Percentiles rank a stretch among this genome's conserved stretches.
These are phyloP conservation scores for Lipomyces chichibuensis DNA, from an alignment of 805 yeast species.

Conservation along the genomic window DNA sequence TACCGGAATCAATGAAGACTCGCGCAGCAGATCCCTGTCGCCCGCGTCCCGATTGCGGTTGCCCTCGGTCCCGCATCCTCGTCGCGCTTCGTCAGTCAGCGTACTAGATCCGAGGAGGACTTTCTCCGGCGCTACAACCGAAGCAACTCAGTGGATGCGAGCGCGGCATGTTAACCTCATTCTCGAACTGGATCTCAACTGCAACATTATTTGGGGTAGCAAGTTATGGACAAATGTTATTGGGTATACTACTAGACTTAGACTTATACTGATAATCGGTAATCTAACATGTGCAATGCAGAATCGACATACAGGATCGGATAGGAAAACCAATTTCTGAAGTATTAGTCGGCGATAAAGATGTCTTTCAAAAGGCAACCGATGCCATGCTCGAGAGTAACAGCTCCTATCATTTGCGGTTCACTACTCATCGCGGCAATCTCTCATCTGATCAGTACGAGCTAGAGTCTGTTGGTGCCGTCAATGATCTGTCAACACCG, in stretches of 20 bases:
- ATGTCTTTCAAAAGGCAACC: conserved; percentile 42
- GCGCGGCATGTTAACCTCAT: conserved; percentile 56
- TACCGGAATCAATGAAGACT: neutral
- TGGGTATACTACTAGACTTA: conserved; percentile 47
- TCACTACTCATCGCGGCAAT: conserved; percentile 32
- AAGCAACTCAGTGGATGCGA: conserved; percentile 18
- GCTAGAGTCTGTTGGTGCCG: neutral
- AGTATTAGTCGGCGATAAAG: conserved; percentile 38
- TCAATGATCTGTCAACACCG: conserved; percentile 7
- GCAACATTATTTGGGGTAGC: conserved; percentile 73
- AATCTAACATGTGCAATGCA: conserved; percentile 2
- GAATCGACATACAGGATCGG: conserved; percentile 26
- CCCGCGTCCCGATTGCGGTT: neutral
- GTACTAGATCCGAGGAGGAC: neutral
- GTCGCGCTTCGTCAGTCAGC: neutral
- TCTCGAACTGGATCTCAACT: conserved; percentile 78
- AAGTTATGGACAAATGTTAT: conserved; percentile 78
- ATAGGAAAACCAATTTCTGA: conserved; percentile 38
- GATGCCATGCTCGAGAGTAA: conserved; percentile 43
- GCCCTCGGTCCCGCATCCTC: neutral
- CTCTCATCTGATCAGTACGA: conserved; percentile 27
- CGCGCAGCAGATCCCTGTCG: conserved; percentile 1
- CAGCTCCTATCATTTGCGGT: conserved; percentile 34
- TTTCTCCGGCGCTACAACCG: neutral
- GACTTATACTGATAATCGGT: neutral